phyloP scores from a whole-genome alignment of 2,329 filamentous ascomycete genomes.

The Cordyceps pruinosa region DNA sequence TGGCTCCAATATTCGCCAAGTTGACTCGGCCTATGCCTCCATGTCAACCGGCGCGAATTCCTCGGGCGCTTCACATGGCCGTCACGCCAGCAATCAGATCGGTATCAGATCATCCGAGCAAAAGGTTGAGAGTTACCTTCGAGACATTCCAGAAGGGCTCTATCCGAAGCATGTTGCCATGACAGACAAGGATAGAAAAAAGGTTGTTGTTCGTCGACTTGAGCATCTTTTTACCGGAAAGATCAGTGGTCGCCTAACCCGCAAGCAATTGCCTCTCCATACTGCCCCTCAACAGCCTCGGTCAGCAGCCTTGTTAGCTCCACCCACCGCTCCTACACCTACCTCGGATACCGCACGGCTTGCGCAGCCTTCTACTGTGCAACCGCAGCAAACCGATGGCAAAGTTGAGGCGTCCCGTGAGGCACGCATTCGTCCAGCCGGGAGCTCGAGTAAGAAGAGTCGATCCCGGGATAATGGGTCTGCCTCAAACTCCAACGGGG shows the following conservation, averaged over 20 bases:
- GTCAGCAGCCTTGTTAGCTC: not conserved
- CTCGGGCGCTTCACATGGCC: slow-evolving; percentile 32
- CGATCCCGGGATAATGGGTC: slow-evolving; percentile 38
- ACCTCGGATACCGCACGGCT: not conserved
- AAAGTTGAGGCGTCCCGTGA: slow-evolving; percentile 36
- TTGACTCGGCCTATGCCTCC: slow-evolving; percentile 63
- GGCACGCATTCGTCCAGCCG: slow-evolving; percentile 38
- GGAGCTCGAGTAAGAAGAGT: slow-evolving; percentile 32
- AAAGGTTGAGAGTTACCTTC: slow-evolving; percentile 62
- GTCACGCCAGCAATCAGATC: slow-evolving; percentile 24
- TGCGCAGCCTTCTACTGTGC: not conserved
- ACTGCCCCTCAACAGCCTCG: slow-evolving; percentile 13
- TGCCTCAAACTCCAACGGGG: slow-evolving; percentile 40
- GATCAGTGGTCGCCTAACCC: slow-evolving; percentile 35
- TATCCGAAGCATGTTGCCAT: slow-evolving; percentile 55
- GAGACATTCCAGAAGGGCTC: slow-evolving; percentile 64
- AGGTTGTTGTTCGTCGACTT: slow-evolving; percentile 65
- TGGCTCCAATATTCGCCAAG: slow-evolving; percentile 44
- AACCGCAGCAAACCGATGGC: not conserved
- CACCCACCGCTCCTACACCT: not conserved
- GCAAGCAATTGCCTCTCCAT: slow-evolving; percentile 18
- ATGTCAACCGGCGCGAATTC: slow-evolving; percentile 48
- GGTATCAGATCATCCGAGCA: slow-evolving; percentile 41
- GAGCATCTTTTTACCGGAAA: slow-evolving; percentile 80
- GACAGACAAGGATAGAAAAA: slow-evolving; percentile 70